phyloP scores from a whole-genome alignment of 2,329 filamentous ascomycete genomes.

The Aspergillus calidoustus region DNA sequence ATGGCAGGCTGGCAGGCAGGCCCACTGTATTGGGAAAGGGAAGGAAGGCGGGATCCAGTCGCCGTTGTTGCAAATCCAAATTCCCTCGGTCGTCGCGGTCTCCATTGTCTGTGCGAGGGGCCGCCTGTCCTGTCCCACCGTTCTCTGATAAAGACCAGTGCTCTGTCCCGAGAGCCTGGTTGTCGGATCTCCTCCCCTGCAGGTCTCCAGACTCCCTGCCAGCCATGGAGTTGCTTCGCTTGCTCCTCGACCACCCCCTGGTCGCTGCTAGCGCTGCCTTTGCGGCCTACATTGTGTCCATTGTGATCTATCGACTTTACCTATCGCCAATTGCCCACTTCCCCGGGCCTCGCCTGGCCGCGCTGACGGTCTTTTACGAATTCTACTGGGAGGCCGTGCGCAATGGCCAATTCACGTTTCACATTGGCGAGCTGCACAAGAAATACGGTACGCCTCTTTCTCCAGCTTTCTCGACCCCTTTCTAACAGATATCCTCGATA shows the following conservation, averaged over 20 bases:
- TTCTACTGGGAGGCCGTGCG: slow-evolving; percentile 19
- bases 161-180: slow-evolving; percentile 6
- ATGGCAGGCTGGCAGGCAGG: too few species aligned
- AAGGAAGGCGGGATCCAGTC: background rate
- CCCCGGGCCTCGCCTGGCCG: slow-evolving; percentile 17
- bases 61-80: background rate
- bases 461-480: background rate
- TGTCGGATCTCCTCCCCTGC: slow-evolving; percentile 4
- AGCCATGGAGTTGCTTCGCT: slow-evolving; percentile 11
- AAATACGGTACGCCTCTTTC: slow-evolving; percentile 14
- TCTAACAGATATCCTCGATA: slow-evolving; percentile 4
- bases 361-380: slow-evolving; percentile 13
- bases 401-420: slow-evolving; percentile 16
- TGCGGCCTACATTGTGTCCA: slow-evolving; percentile 2
- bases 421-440: slow-evolving; percentile 20
- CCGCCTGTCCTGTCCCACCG: background rate
- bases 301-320: slow-evolving; percentile 16
- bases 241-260: slow-evolving; percentile 13
- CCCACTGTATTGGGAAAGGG: background rate
- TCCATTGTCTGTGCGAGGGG: too few species aligned
- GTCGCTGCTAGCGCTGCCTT: background rate
- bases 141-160: background rate
- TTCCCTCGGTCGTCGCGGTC: background rate
- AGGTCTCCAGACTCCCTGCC: background rate
- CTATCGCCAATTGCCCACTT: slow-evolving; percentile 19